phyloP scores from a whole-genome alignment of 805 yeast genomes.

The Diddensiella santjacobensis region DNA sequence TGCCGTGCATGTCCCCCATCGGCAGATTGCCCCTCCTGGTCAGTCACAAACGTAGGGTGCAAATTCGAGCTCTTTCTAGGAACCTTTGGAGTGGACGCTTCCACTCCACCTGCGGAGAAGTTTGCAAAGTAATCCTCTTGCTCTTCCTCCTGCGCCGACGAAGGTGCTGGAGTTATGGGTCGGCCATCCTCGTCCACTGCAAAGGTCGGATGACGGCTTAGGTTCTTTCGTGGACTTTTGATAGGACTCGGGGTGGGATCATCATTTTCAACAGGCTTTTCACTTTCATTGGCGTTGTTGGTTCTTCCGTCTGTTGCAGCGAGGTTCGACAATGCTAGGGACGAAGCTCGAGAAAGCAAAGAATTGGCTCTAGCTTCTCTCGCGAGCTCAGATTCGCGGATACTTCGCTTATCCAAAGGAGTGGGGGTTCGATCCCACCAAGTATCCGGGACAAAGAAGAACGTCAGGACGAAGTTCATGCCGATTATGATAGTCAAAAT shows the following conservation, averaged over 20 bases:
- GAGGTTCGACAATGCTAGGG: background rate
- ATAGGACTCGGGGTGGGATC: conserved; percentile 3
- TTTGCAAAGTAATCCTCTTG: background rate
- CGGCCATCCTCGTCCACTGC: background rate
- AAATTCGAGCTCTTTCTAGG: background rate
- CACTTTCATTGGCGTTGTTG: background rate
- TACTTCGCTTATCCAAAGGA: conserved; percentile 46
- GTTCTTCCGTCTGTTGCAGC: background rate
- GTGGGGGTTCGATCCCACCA: conserved; percentile 57
- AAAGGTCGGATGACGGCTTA: background rate
- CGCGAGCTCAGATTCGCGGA: conserved; percentile 47
- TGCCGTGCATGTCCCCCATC: too few relatives aligned
- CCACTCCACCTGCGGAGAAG: background rate
- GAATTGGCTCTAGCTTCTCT: conserved; percentile 35
- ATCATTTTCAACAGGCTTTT: background rate
- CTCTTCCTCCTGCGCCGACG: background rate
- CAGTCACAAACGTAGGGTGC: background rate
- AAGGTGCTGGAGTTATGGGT: background rate
- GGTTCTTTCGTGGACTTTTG: background rate
- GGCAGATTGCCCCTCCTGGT: background rate
- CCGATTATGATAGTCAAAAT: conserved; percentile 52
- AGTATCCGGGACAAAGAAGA: conserved; percentile 60
- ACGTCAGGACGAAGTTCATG: conserved; percentile 41
- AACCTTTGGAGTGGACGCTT: background rate
- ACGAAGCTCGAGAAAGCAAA: conserved; percentile 12